Evolutionary conservation across 192 early-diverging fungal genomes (phyloP).

Genomic region (Umbelopsis isabellina): DNA sequence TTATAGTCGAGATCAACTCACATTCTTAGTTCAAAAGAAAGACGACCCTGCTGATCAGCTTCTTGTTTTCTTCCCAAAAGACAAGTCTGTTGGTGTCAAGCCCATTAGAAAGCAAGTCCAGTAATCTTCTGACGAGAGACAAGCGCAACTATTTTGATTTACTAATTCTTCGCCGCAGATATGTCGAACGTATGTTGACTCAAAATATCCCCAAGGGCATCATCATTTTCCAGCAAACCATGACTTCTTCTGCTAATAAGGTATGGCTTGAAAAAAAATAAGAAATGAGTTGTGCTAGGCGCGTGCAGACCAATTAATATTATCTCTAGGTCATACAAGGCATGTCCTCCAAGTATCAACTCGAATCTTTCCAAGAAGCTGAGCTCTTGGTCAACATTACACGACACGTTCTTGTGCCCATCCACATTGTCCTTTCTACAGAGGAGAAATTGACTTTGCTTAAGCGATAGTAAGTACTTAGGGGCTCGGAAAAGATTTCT

Average conservation of each 20-base stretch:
- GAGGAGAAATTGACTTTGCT: conserved; percentile 93
- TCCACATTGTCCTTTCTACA: conserved; percentile 81
- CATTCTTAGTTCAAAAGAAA: conserved; percentile 83
- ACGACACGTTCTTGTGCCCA: conserved; percentile 92
- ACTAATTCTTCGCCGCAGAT: conserved; percentile 45
- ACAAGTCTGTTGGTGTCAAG: conserved; percentile 86
- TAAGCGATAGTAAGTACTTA: conserved; percentile 79
- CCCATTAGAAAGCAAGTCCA: conserved; percentile 79
- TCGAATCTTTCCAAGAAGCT: conserved; percentile 90
- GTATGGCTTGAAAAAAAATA: conserved; percentile 44
- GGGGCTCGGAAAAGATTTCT: background rate
- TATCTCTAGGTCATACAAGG: conserved; percentile 60
- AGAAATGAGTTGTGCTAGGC: no score
- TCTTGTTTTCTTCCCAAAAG: conserved; percentile 92
- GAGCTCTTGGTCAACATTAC: conserved; percentile 98
- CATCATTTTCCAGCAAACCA: conserved; percentile 80
- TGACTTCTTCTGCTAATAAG: conserved; percentile 88
- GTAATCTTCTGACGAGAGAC: background rate
- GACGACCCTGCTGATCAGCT: conserved; percentile 82
- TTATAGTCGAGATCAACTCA: conserved; percentile 71
- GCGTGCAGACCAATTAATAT: no score
- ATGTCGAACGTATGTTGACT: conserved; percentile 79
- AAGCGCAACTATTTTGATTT: conserved; percentile 9
- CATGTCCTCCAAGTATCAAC: conserved; percentile 66
- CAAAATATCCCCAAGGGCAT: conserved; percentile 84